Conservation (phyloP, 805 yeast species). For the Ogataea parapolymorpha region DNA sequence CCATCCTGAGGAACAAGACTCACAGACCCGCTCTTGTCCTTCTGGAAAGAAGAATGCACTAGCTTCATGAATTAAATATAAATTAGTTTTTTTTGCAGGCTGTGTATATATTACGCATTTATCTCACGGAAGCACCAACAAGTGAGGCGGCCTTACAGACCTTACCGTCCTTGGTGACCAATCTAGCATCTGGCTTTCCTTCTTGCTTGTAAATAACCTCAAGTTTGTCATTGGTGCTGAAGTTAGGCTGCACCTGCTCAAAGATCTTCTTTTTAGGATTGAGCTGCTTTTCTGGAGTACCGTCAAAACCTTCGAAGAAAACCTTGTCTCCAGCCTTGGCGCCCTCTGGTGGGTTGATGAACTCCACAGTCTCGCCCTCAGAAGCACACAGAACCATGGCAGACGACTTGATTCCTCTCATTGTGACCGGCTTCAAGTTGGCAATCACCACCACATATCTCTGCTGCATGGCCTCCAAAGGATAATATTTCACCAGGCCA, state of each 20-base stretch:
- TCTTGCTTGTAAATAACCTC: constrained; percentile 79
- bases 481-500: constrained; percentile 85
- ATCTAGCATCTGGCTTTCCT: constrained; percentile 68
- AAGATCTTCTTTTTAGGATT: constrained; percentile 98
- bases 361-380: constrained; percentile 72
- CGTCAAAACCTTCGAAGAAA: constrained; percentile 88
- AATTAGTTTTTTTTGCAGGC: constrained; percentile 2
- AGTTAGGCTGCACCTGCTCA: constrained; percentile 92
- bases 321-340: constrained; percentile 95
- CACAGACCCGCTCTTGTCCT: constrained; percentile 62
- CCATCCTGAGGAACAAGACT: constrained; percentile 78
- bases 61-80: constrained; percentile 46
- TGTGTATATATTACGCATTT: constrained; percentile 27
- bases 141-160: constrained; percentile 69
- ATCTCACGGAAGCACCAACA: constrained; percentile 72
- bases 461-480: constrained; percentile 93
- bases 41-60: constrained; percentile 45
- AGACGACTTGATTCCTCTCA: constrained; percentile 94
- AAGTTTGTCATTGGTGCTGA: constrained; percentile 71
- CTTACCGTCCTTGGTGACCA: constrained; percentile 80
- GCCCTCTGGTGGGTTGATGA: constrained; percentile 91
- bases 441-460: constrained; percentile 89
- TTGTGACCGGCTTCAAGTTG: constrained; percentile 93
- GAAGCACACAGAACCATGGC: constrained; percentile 98
- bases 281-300: constrained; percentile 84